These are phyloP conservation scores for Zygosaccharomyces pseudobailii DNA, from an alignment of 1,139 yeast species.

Conservation along the genomic window DNA sequence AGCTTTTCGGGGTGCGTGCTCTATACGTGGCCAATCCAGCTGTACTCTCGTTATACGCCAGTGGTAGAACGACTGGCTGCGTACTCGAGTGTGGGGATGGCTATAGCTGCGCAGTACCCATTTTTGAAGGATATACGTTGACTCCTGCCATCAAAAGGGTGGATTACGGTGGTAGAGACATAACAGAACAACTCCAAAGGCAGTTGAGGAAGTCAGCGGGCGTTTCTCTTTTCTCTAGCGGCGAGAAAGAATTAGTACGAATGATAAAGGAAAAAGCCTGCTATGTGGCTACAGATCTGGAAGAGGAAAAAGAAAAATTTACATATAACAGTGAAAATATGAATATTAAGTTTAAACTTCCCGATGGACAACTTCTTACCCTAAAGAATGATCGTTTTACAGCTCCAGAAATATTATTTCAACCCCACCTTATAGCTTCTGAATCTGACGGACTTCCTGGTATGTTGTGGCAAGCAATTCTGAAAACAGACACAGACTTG, in stretches of 20 bases:
- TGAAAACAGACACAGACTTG: constrained; percentile 72
- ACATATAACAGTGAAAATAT: constrained; percentile 10
- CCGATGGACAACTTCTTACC: constrained; percentile 70
- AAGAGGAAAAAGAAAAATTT: constrained; percentile 51
- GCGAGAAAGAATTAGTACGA: constrained; percentile 79
- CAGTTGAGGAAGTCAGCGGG: constrained; percentile 58
- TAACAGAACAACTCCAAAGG: constrained; percentile 68
- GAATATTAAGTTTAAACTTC: constrained; percentile 52
- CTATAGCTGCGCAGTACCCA: constrained; percentile 82
- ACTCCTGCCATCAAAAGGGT: constrained; percentile 69
- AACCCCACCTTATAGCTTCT: constrained; percentile 73
- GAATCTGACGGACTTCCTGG: constrained; percentile 71
- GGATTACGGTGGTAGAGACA: constrained; percentile 83
- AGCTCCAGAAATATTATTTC: constrained; percentile 67
- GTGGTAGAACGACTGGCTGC: constrained; percentile 87
- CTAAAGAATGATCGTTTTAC: constrained; percentile 67
- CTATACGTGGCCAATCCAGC: constrained; percentile 81
- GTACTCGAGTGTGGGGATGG: constrained; percentile 93
- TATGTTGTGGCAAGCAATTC: constrained; percentile 59
- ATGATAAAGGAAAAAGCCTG: constrained; percentile 72
- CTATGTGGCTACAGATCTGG: constrained; percentile 64
- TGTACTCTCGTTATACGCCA: constrained; percentile 76
- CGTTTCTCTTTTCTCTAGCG: constrained; percentile 38
- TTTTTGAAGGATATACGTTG: constrained; percentile 80
- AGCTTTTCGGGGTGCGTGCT: constrained; percentile 82